Percentiles rank a stretch among this genome's conserved stretches.
Conservation (phyloP, 2,329 filamentous ascomycete genomes). For the Colletotrichum sp. region DNA sequence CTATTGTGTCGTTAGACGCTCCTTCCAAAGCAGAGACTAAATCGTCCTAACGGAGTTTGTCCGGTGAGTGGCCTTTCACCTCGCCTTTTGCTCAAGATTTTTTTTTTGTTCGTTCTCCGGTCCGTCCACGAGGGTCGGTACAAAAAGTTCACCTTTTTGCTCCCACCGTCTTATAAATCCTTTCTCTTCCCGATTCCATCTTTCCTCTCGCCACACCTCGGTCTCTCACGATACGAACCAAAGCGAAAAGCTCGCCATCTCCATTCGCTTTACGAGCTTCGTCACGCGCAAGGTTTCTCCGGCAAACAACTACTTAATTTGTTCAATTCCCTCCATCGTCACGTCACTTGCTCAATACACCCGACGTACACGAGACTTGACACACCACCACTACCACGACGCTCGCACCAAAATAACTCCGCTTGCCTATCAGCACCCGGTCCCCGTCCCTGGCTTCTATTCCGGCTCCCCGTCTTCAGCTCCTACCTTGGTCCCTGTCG, state of each 20-base stretch:
- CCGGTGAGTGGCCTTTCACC: background rate
- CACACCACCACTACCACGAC: background rate
- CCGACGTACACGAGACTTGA: background rate
- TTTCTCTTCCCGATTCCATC: background rate
- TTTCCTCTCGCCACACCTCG: background rate
- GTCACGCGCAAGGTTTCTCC: background rate
- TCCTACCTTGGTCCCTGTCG: background rate
- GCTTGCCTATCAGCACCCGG: background rate
- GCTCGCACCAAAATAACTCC: background rate
- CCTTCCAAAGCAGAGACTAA: background rate
- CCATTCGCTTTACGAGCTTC: background rate
- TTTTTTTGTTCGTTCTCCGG: background rate
- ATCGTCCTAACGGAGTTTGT: slow-evolving; percentile 6
- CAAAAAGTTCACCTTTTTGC: background rate
- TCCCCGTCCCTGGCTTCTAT: background rate
- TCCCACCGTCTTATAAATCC: slow-evolving; percentile 3
- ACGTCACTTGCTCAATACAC: background rate
- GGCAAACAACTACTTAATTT: background rate
- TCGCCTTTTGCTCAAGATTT: background rate
- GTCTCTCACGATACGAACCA: background rate
- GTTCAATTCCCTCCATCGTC: background rate
- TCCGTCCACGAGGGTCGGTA: background rate
- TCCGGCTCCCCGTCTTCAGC: background rate
- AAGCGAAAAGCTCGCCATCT: background rate
- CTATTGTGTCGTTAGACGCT: background rate